Evolutionary conservation across 2,329 filamentous ascomycete genomes (phyloP), one percentile per base, ranked within the genome.

Genomic region (Hysterium pulicare): DNA sequence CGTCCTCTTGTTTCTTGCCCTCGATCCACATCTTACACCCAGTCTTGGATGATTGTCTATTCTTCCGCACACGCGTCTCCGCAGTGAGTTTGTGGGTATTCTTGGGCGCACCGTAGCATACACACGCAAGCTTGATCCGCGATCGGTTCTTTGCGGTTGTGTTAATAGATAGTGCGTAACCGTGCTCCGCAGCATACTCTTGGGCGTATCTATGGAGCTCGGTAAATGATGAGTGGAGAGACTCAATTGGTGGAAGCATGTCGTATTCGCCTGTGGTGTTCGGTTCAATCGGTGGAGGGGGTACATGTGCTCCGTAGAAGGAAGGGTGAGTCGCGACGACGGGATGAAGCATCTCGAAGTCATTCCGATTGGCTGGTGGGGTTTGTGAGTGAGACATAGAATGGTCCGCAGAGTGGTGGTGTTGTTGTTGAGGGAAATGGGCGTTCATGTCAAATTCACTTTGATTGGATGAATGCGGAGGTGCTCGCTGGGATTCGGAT

Each of bases 21-120:
- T 64, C 62, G 4, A 66, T 45, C 61, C 60, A 63, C 62, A 66
- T 66, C 40, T 50, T 54, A 45, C 62, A 66, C 2, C 59, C 62
- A 8, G 62, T 64, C 47, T 64, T 64, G 35, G 58, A 56, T 46
- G 58, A 61, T 28, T 58, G 54, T 22, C 62, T 47, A 34, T 62
- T 62, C 49, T 63, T 66, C 28, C 62, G 43, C 19, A 64, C 49
- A 17, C 62, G 48, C 22, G 60, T 64, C 44, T 63, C 62, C n/a
- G 57, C 48, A 2, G 62, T 64, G 19, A 66, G 53, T 33, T 64
- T 62, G 39, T 63, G 62, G 2, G 61, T 66, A 33, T 66, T 66
- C 49, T 64, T 66, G 3, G 61, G 59, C 24, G 49, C 47, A 16
- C 62, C 62, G 36, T 62, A 64, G 54, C 62, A 64, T 17, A 64